A percentile compares a stretch with the other conserved stretches of the same genome.
Evolutionary conservation across 78 protist genomes (phyloP).

Genomic region (Dictyostelium brefeldianum): DNA sequence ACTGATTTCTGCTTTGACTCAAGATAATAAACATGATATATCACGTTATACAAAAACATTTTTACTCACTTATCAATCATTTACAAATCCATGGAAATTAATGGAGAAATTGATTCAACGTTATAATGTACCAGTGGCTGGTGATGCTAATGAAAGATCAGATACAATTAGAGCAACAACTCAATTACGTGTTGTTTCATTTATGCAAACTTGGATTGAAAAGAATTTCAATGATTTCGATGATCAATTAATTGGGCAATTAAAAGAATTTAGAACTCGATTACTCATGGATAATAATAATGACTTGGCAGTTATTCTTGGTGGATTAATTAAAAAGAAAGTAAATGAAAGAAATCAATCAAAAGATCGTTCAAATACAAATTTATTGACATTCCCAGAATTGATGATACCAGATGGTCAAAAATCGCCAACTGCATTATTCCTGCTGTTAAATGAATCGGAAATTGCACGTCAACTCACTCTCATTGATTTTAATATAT

Average conservation of each 20-base stretch:
- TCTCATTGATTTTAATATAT: conserved; percentile 72
- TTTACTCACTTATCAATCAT: conserved; percentile 77
- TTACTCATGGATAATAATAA: conserved; percentile 57
- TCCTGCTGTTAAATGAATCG: conserved; percentile 56
- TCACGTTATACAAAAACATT: conserved; percentile 71
- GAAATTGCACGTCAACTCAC: conserved; percentile 87
- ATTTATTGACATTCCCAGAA: conserved; percentile 48
- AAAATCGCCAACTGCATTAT: conserved; percentile 40
- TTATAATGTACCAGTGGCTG: conserved; percentile 67
- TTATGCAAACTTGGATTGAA: conserved; percentile 85
- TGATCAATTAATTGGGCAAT: background rate
- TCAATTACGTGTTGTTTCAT: conserved; percentile 77
- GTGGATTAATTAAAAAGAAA: conserved; percentile 6
- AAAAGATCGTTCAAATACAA: background rate
- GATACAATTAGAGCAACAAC: conserved; percentile 4
- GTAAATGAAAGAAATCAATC: conserved; percentile 10
- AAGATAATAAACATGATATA: conserved; percentile 56
- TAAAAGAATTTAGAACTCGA: conserved; percentile 24
- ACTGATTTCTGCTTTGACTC: conserved; percentile 60
- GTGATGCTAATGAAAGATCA: background rate
- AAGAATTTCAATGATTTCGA: conserved; percentile 72
- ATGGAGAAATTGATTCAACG: conserved; percentile 78
- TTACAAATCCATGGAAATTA: conserved; percentile 74
- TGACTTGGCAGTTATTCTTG: conserved; percentile 23
- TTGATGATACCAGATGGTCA: conserved; percentile 75